Conservation (phyloP, 371 early-diverging fungal species). For the Mucor ambiguus region DNA sequence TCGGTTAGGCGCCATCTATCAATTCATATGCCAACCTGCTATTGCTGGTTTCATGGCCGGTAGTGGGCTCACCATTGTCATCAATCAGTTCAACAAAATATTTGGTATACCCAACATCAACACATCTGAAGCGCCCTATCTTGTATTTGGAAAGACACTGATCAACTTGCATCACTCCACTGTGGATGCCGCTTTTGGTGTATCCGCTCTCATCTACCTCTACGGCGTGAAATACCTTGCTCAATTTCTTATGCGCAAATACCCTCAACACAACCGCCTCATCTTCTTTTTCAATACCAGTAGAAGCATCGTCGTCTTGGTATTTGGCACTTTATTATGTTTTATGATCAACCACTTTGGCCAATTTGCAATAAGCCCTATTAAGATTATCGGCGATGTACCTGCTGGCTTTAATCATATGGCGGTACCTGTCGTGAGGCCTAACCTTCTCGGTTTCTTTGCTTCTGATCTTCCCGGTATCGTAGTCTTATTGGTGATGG, state of each 20-base stretch:
- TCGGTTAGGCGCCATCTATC: slow-evolving; percentile 79
- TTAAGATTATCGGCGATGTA: slow-evolving; percentile 67
- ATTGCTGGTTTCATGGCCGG: slow-evolving; percentile 79
- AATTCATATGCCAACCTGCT: slow-evolving; percentile 80
- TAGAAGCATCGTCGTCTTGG: slow-evolving; percentile 73
- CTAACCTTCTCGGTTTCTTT: slow-evolving; percentile 47
- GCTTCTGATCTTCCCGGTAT: slow-evolving; percentile 62
- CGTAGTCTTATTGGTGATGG: slow-evolving; percentile 78
- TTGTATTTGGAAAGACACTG: slow-evolving; percentile 62
- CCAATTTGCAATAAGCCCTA: slow-evolving; percentile 35
- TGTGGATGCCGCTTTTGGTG: slow-evolving; percentile 64
- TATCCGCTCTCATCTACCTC: slow-evolving; percentile 57
- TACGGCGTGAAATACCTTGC: slow-evolving; percentile 40
- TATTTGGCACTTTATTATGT: slow-evolving; percentile 76
- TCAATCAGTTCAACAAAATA: slow-evolving; percentile 76
- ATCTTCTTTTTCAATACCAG: slow-evolving; percentile 60
- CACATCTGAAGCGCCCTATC: slow-evolving; percentile 60
- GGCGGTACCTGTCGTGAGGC: slow-evolving; percentile 51
- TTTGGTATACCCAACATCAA: slow-evolving; percentile 72
- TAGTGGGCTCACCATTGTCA: slow-evolving; percentile 76
- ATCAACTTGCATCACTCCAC: slow-evolving; percentile 44
- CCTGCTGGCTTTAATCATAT: slow-evolving; percentile 74
- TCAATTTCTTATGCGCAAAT: slow-evolving; percentile 36
- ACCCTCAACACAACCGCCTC: slow-evolving; percentile 36
- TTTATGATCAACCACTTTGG: slow-evolving; percentile 61